Evolutionary conservation across 2,329 filamentous ascomycete species (phyloP).

Genomic region (Blastomyces gilchristii): DNA sequence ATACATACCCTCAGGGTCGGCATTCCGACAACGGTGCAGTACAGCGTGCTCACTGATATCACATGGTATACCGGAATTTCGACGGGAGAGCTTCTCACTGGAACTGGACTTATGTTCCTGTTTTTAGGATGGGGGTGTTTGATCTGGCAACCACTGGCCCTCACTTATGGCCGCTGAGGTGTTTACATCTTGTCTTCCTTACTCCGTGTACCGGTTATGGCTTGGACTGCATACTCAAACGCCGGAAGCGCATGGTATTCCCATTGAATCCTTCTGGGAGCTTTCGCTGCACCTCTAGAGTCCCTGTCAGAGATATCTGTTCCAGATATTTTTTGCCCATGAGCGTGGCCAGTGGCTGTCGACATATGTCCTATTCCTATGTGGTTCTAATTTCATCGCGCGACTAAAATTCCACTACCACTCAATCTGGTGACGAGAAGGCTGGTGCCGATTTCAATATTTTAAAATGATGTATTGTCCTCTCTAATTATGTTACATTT

Average conservation of each 20-base stretch:
- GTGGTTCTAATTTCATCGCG: constrained; percentile 38
- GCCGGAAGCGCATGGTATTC: constrained; percentile 40
- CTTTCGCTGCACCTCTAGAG: constrained; percentile 41
- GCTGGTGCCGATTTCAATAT: not conserved
- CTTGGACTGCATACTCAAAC: constrained; percentile 39
- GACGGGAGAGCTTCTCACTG: constrained; percentile 37
- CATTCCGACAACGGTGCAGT: constrained; percentile 42
- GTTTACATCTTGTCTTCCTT: constrained; percentile 39
- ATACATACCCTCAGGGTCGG: constrained; percentile 42
- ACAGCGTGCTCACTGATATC: constrained; percentile 42
- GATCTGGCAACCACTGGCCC: constrained; percentile 44
- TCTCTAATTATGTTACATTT: constrained; percentile 24
- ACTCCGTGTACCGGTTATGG: constrained; percentile 31
- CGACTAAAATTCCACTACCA: constrained; percentile 27
- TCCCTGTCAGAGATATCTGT: constrained; percentile 40
- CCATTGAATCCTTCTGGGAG: constrained; percentile 39
- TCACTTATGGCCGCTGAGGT: constrained; percentile 43
- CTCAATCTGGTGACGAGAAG: constrained; percentile 1
- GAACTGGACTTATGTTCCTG: constrained; percentile 45
- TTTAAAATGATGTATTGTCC: constrained; percentile 20
- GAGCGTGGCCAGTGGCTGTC: constrained; percentile 36
- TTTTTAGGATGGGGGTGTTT: constrained; percentile 43
- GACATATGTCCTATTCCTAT: constrained; percentile 37
- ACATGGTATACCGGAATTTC: constrained; percentile 39
- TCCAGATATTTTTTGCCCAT: constrained; percentile 38